Conservation (phyloP, 345 rosid species). For the Melastoma malabathricum region DNA sequence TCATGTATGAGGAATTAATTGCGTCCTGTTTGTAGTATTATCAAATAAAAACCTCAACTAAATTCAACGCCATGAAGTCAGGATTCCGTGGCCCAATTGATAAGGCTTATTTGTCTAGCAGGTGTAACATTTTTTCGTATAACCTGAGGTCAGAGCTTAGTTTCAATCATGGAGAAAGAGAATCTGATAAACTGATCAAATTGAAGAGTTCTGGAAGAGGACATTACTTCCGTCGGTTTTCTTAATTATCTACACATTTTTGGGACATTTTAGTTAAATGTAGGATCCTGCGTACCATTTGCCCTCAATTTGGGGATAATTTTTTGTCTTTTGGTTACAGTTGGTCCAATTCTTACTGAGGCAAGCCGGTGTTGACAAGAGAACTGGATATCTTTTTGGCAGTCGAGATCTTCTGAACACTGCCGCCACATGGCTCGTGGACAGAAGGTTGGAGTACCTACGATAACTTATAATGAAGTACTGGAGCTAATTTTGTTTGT, state of each 20-base stretch:
- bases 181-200: too few species aligned
- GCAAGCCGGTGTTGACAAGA: slow-evolving; percentile 92
- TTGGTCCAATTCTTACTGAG: slow-evolving; percentile 85
- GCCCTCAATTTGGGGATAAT: background rate
- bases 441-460: slow-evolving; percentile 48
- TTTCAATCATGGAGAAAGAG: too few species aligned
- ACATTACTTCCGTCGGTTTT: too few species aligned
- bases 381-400: slow-evolving; percentile 91
- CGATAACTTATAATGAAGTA: background rate
- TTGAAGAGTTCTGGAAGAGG: too few species aligned
- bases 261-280: background rate
- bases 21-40: too few species aligned
- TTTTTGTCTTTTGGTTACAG: slow-evolving; percentile 24
- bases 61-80: too few species aligned
- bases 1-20: too few species aligned
- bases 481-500: background rate
- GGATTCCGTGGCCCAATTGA: too few species aligned
- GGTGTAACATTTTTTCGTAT: too few species aligned
- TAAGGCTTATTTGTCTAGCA: too few species aligned
- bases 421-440: slow-evolving; percentile 99
- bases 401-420: slow-evolving; percentile 86
- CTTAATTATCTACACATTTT: background rate
- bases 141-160: too few species aligned
- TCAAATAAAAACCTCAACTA: too few species aligned
- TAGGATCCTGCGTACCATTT: background rate